Evolutionary conservation across 306 rosid genomes (phyloP).

Genomic region (Lathyrus sativus): DNA sequence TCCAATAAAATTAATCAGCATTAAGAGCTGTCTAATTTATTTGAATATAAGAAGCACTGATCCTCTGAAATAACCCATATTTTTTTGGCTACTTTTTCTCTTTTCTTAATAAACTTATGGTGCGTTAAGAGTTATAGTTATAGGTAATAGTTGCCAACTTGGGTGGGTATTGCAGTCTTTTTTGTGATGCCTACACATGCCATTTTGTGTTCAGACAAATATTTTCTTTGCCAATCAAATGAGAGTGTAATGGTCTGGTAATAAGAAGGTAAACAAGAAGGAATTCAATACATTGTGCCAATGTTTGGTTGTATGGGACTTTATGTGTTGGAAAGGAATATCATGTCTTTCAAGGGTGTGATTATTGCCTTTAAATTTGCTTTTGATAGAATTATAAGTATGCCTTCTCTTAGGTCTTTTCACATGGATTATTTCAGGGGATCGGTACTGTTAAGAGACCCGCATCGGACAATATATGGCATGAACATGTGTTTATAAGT

Average conservation of each 20-base stretch:
- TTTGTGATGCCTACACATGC: not conserved
- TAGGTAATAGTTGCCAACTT: not conserved
- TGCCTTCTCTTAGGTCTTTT: not conserved
- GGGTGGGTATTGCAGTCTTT: not conserved
- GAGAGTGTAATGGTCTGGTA: not conserved
- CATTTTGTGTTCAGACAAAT: not conserved
- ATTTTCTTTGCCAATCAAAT: not conserved
- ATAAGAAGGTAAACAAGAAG: not conserved
- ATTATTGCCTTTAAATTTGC: slow-evolving; percentile 5
- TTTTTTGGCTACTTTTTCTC: not conserved
- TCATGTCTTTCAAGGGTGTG: not conserved
- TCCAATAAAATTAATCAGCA: not conserved
- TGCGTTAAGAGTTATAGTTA: not conserved
- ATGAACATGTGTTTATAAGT: too few species aligned
- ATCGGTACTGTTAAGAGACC: too few species aligned
- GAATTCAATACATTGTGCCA: not conserved
- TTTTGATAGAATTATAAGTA: slow-evolving; percentile 8
- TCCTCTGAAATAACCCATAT: slow-evolving; percentile 5
- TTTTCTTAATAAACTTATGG: not conserved
- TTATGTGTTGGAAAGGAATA: not conserved
- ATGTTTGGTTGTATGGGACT: not conserved
- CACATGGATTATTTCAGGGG: not conserved
- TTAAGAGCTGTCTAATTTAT: not conserved
- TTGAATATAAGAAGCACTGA: not conserved
- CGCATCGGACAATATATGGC: too few species aligned